Evolutionary conservation across 345 rosid species (phyloP).

Genomic region (Laguncularia racemosa): DNA sequence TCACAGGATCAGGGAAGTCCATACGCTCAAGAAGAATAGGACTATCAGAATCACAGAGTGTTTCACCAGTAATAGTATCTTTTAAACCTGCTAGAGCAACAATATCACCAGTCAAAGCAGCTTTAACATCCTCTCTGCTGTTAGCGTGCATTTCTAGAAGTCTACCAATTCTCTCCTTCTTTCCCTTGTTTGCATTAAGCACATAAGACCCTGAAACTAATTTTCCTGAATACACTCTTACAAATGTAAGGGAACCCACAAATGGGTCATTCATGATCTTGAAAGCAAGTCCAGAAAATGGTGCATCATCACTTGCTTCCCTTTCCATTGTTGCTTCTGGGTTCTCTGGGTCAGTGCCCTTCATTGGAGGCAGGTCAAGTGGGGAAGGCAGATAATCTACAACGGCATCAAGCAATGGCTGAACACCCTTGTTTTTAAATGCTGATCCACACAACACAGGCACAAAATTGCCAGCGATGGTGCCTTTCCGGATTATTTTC

Average conservation of each 20-base stretch:
- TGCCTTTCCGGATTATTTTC: conserved; percentile 70
- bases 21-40: conserved; percentile 84
- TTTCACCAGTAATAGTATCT: conserved; percentile 87
- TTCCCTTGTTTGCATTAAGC: conserved; percentile 88
- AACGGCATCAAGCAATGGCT: conserved; percentile 90
- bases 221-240: conserved; percentile 86
- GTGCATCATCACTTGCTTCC: conserved; percentile 69
- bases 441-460: conserved; percentile 94
- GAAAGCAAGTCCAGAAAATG: conserved; percentile 88
- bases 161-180: conserved; percentile 95
- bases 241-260: conserved; percentile 92
- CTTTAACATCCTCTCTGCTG: conserved; percentile 89
- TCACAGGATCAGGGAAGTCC: conserved; percentile 99
- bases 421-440: conserved; percentile 91
- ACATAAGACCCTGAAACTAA: conserved; percentile 82
- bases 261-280: conserved; percentile 96
- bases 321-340: conserved; percentile 52
- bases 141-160: conserved; percentile 98
- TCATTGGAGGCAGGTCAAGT: conserved; percentile 79
- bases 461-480: conserved; percentile 63
- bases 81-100: conserved; percentile 91
- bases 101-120: conserved; percentile 83
- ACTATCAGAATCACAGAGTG: conserved; percentile 63
- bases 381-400: conserved; percentile 93
- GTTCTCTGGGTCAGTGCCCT: conserved; percentile 85